These are phyloP conservation scores for Paramyrothecium roridum DNA, from an alignment of 2,329 filamentous ascomycete species.

Conservation along the genomic window DNA sequence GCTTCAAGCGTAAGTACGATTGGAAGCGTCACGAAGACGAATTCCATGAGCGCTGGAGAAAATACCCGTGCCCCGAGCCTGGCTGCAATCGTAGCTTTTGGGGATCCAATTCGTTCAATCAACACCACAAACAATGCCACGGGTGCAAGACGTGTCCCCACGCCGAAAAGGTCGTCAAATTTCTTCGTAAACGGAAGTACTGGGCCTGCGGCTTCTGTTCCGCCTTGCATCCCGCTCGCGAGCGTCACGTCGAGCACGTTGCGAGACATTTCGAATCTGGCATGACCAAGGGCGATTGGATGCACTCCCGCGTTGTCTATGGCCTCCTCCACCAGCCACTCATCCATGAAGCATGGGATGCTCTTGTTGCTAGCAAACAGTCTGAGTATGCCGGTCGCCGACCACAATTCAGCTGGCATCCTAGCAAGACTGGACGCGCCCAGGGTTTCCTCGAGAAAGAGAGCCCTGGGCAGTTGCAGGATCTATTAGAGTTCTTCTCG, in stretches of 20 bases:
- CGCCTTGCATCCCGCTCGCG: slow-evolving; percentile 58
- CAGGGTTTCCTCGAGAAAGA: slow-evolving; percentile 61
- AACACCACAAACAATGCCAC: slow-evolving; percentile 64
- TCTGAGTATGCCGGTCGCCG: slow-evolving; percentile 51
- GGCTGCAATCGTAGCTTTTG: slow-evolving; percentile 66
- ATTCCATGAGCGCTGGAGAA: slow-evolving; percentile 66
- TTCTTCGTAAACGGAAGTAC: slow-evolving; percentile 61
- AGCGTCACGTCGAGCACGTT: slow-evolving; percentile 66
- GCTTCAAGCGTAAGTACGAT: slow-evolving; percentile 65
- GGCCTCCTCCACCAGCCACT: slow-evolving; percentile 64
- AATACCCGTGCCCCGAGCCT: slow-evolving; percentile 62
- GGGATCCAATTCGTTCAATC: slow-evolving; percentile 65
- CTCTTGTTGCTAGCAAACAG: slow-evolving; percentile 49
- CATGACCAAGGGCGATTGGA: slow-evolving; percentile 63
- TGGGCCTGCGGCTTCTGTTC: slow-evolving; percentile 70
- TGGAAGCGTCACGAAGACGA: slow-evolving; percentile 70
- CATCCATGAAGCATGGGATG: slow-evolving; percentile 60
- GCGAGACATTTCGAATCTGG: slow-evolving; percentile 64
- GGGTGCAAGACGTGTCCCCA: slow-evolving; percentile 64
- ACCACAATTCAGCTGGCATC: slow-evolving; percentile 61
- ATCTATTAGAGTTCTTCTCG: slow-evolving; percentile 63
- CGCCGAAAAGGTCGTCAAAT: slow-evolving; percentile 60
- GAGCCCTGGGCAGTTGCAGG: slow-evolving; percentile 59
- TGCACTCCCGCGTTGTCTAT: slow-evolving; percentile 66
- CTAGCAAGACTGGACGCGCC: slow-evolving; percentile 52